Conservation (phyloP, 1,139 yeast species). For the Yamadazyma siamensis region DNA sequence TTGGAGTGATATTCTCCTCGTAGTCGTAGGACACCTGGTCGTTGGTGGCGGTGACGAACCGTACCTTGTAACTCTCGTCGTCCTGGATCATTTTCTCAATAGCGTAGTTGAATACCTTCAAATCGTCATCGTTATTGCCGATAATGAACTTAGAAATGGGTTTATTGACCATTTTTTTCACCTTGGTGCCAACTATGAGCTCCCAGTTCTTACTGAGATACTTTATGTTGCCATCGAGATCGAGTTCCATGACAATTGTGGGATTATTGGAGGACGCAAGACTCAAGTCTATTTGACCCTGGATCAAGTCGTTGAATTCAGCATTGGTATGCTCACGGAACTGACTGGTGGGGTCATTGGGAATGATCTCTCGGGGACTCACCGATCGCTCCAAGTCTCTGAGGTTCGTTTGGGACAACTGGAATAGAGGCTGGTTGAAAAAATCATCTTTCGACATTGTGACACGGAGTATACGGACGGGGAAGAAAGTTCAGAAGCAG, state of each 20-base stretch:
- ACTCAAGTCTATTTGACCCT: slow-evolving; percentile 45
- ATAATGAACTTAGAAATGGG: slow-evolving; percentile 65
- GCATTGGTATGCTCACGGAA: slow-evolving; percentile 1
- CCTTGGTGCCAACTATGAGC: slow-evolving; percentile 62
- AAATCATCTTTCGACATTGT: slow-evolving; percentile 10
- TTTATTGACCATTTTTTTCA: slow-evolving; percentile 49
- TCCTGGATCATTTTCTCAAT: slow-evolving; percentile 68
- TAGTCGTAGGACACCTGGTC: slow-evolving; percentile 16
- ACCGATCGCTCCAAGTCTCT: slow-evolving; percentile 28
- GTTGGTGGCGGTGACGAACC: slow-evolving; percentile 61
- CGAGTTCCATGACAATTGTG: slow-evolving; percentile 83
- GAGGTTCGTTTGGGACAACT: slow-evolving; percentile 19
- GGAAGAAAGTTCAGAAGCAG: no score
- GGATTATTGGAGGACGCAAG: slow-evolving; percentile 67
- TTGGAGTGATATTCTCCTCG: slow-evolving; percentile 22
- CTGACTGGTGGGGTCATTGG: slow-evolving; percentile 4
- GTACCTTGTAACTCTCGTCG: slow-evolving; percentile 73
- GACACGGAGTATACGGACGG: slow-evolving; percentile 8
- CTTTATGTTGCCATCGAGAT: slow-evolving; percentile 71
- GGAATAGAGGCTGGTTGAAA: slow-evolving; percentile 24
- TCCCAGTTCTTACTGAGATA: slow-evolving; percentile 80
- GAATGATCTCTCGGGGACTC: slow-evolving; percentile 23
- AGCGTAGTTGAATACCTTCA: slow-evolving; percentile 66
- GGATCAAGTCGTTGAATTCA: slow-evolving; percentile 19
- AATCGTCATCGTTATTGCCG: slow-evolving; percentile 63